phyloP scores from a whole-genome alignment of 495 filamentous ascomycete genomes.

The Penicillium cataractarum region DNA sequence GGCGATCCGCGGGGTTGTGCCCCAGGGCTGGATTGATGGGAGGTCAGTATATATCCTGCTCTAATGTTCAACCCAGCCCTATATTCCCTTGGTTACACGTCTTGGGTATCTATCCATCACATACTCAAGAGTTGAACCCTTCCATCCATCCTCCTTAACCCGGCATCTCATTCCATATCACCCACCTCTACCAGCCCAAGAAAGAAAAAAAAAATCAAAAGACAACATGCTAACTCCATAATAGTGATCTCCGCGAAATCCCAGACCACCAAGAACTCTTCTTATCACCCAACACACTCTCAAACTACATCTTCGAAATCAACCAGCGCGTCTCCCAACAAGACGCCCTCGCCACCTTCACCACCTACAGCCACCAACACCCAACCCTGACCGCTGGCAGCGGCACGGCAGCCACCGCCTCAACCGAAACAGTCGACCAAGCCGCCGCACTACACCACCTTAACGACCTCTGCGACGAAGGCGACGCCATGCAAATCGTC shows the following conservation, averaged over 20 bases:
- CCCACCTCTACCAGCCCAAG: neutral
- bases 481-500: conserved; percentile 60
- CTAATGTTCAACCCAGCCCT: neutral
- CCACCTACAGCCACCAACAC: conserved; percentile 28
- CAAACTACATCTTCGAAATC: conserved; percentile 87
- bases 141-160: neutral
- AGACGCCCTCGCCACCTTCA: conserved; percentile 39
- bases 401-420: conserved; percentile 31
- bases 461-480: conserved; percentile 70
- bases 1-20: conserved; percentile 73
- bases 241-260: conserved; percentile 80
- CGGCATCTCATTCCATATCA: neutral
- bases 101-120: neutral
- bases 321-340: conserved; percentile 64
- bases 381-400: conserved; percentile 21
- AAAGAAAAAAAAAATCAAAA: conserved; percentile 2
- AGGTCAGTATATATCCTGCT: conserved; percentile 58
- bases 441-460: conserved; percentile 74
- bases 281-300: conserved; percentile 75
- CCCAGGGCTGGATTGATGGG: conserved; percentile 75
- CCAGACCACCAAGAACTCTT: conserved; percentile 95
- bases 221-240: conserved; percentile 18
- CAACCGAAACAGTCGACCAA: conserved; percentile 55
- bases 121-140: neutral
- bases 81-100: neutral